Base-by-base conservation (phyloP, 495 filamentous ascomycete species). In the Neurospora africana region DNA sequence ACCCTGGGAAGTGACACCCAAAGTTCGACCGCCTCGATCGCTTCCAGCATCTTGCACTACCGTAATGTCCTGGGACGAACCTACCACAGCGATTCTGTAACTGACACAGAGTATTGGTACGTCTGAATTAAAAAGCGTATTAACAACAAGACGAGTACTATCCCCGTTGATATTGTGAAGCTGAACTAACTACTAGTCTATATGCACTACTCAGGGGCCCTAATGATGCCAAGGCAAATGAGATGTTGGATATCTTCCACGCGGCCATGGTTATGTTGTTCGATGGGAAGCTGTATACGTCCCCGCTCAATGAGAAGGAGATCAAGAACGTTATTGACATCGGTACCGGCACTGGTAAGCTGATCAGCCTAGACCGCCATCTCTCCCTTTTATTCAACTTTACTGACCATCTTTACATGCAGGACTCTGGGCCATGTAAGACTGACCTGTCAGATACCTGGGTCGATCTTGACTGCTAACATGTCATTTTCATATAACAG, bases 261-360 rank as follows among this genome's bases (percentile, higher is more conserved):
- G 75, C 74, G 44, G 44, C 10, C 70, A 71, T 78, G 58, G 69
- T 78, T 47, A 38, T 3, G 2, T 3, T 10, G 37, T 38, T 38
- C 9, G 37, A 38, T 38, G 37, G 37, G 2, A 38, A 38, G 2
- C 81, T 89, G 8, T 84, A 83, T 74, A 80, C 87, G 7, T 84
- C 89, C 0, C 89, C 89, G 10, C 75, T 91, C 19, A 39, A n/a
- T n/a, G n/a, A 75, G 3, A 76, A 84, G 13, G 78, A 82, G n/a
- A 76, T 75, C 2, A 80, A 87, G 71, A 83, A 83, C 33, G 82
- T 86, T 13, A 78, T 91, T 5, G 89, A 91, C 72, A 75, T 90
- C 43, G 89, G 43, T 47, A 47, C 43, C 8, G n/a, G 43, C 43
- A 47, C n/a, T 47, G n/a, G 43, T 47, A 23, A 44, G 19, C 3